phyloP scores from a whole-genome alignment of 1,284 basidiomycete genomes.

The Hypsizygus ulmarius region DNA sequence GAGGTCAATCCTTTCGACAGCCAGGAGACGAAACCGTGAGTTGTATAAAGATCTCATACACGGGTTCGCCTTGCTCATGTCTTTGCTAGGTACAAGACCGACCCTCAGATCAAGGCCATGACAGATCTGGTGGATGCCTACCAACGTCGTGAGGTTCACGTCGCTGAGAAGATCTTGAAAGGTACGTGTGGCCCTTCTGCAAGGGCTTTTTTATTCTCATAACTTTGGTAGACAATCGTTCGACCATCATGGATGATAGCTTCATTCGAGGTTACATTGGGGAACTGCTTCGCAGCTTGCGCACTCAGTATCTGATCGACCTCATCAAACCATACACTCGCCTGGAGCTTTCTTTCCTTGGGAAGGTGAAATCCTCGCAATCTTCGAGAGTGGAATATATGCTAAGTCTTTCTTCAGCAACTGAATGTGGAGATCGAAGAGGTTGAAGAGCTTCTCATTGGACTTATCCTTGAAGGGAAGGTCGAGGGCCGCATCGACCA shows the following conservation, averaged over 20 bases:
- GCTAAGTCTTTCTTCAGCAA: slow-evolving; percentile 58
- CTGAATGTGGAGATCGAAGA: slow-evolving; percentile 85
- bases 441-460: slow-evolving; percentile 91
- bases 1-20: slow-evolving; percentile 99
- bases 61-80: slow-evolving; percentile 1
- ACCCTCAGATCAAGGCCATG: slow-evolving; percentile 97
- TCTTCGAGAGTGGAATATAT: not conserved
- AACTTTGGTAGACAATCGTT: slow-evolving; percentile 69
- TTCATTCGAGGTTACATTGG: slow-evolving; percentile 95
- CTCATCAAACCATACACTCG: slow-evolving; percentile 96
- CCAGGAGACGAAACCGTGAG: slow-evolving; percentile 96
- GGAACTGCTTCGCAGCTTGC: slow-evolving; percentile 87
- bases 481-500: slow-evolving; percentile 96
- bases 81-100: slow-evolving; percentile 83
- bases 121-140: slow-evolving; percentile 96
- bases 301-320: slow-evolving; percentile 96
- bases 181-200: slow-evolving; percentile 43
- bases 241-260: slow-evolving; percentile 92
- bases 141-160: slow-evolving; percentile 92
- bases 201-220: not conserved
- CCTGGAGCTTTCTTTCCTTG: slow-evolving; percentile 88
- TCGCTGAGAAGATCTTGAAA: slow-evolving; percentile 91
- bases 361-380: slow-evolving; percentile 55
- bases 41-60: slow-evolving; percentile 12
- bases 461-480: slow-evolving; percentile 92